Base-by-base conservation (phyloP, 805 yeast genomes). In the Kodamaea fukazawae region DNA sequence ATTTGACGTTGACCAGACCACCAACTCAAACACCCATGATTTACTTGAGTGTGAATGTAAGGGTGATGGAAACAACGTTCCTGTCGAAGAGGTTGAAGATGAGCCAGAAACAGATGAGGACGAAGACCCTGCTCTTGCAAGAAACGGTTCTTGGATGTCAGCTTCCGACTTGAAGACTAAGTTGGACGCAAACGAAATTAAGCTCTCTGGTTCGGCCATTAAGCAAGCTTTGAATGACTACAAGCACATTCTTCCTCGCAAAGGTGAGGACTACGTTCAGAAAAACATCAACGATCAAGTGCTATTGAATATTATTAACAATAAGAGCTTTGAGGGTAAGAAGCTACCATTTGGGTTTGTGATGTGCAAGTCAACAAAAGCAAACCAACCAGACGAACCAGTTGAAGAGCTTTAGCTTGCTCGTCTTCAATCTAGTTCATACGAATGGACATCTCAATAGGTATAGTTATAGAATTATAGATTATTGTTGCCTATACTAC, bases 11-110 rank as follows among this genome's bases (percentile, higher is more conserved):
- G 59, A 71, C 32, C 53, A 50, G 2, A 61, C 69, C 3, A 73
- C 83, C 0, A 56, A 52, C 3, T 77, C 86, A 46, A 82, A 83
- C 49, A 89, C 96, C 0, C 95, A 89, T 58, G 95, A 83, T 48
- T 59, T 87, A 43, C 73, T 85, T 40, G 79, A 69, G 16, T 86
- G 93, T 62, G 48, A 63, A 22, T 83, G 91, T 58, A 46, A 50
- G 0, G 88, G 89, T 0, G 54, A 52, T 10, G 87, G 86, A 0
- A 68, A 55, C n/a, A 60, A 50, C 2, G 53, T 39, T 18, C 5
- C 29, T 17, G 32, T 23, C 8, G 42, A 29, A 7, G 43, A 44
- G 4, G 34, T 10, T 2, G 36, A 26, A 12, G 46, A 45, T 4
- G 27, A 22, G 3, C 16, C 30, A 10, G 42, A 42, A 16, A 31